Conservation (phyloP, 192 early-diverging fungal genomes). For the Backusella westeae region DNA sequence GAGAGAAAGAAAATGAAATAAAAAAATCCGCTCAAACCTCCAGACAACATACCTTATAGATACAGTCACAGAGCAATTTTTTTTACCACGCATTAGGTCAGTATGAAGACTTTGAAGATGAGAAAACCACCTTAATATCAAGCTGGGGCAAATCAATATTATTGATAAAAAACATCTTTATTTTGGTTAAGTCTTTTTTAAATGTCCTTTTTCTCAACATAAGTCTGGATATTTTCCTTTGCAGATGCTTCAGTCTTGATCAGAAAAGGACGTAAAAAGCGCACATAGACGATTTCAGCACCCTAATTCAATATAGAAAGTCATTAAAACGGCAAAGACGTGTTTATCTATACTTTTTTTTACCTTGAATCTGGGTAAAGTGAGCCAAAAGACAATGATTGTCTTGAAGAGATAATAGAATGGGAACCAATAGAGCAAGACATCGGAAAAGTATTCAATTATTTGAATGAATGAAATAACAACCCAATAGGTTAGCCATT, state of each 20-base stretch:
- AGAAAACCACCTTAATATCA: too few species aligned
- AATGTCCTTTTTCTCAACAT: not conserved
- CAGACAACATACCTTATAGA: too few species aligned
- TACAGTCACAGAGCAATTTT: too few species aligned
- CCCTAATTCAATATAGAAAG: constrained; percentile 48
- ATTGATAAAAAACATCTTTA: too few species aligned
- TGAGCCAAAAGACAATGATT: constrained; percentile 80
- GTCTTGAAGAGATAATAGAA: constrained; percentile 97
- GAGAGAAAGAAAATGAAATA: too few species aligned
- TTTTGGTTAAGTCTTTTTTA: not conserved
- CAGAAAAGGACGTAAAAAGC: constrained; percentile 76
- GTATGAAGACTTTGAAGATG: too few species aligned
- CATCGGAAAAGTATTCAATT: constrained; percentile 88
- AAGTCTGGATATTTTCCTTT: not conserved
- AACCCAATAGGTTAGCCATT: constrained; percentile 93
- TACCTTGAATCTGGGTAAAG: constrained; percentile 68
- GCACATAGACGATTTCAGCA: constrained; percentile 77
- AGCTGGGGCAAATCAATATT: too few species aligned
- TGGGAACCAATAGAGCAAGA: constrained; percentile 90
- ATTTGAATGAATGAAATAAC: constrained; percentile 90
- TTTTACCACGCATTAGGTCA: too few species aligned
- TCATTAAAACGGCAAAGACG: not conserved
- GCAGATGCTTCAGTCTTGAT: constrained; percentile 36
- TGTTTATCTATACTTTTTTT: not conserved
- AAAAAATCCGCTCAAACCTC: too few species aligned